Conservation (phyloP, 768 basidiomycete genomes). For the Tricholoma sp. region DNA sequence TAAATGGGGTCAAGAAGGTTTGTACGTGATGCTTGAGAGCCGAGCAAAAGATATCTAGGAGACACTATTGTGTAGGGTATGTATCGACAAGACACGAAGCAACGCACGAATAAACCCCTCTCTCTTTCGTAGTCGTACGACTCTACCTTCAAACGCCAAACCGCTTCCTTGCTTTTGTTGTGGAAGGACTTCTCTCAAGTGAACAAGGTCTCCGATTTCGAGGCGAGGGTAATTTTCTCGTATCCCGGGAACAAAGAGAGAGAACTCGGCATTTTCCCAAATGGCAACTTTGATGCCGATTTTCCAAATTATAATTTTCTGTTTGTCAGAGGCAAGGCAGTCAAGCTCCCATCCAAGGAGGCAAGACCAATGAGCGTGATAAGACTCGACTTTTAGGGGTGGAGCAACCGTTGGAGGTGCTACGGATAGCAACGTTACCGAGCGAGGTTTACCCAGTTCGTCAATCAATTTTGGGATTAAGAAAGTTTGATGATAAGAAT, state of each 20-base stretch:
- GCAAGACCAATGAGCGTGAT: constrained; percentile 36
- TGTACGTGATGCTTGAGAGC: constrained; percentile 37
- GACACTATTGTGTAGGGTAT: neutral
- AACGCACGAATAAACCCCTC: constrained; percentile 44
- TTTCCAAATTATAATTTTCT: constrained; percentile 42
- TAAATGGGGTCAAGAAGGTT: constrained; percentile 22
- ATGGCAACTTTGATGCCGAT: constrained; percentile 25
- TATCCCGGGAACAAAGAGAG: constrained; percentile 33
- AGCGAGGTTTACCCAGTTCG: constrained; percentile 17
- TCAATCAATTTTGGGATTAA: constrained; percentile 33
- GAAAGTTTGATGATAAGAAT: constrained; percentile 36
- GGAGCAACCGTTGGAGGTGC: constrained; percentile 22
- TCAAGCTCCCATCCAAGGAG: constrained; percentile 44
- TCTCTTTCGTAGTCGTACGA: constrained; percentile 36
- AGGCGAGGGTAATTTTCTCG: constrained; percentile 35
- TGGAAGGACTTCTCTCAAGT: constrained; percentile 37
- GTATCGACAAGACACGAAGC: neutral
- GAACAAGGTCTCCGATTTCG: constrained; percentile 40
- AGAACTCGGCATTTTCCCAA: constrained; percentile 36
- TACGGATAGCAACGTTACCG: constrained; percentile 22
- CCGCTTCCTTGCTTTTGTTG: constrained; percentile 27
- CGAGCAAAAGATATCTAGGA: constrained; percentile 34
- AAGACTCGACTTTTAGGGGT: constrained; percentile 24
- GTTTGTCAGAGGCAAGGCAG: constrained; percentile 33
- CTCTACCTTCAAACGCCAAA: constrained; percentile 41